Evolutionary conservation across 495 filamentous ascomycete species (phyloP), one percentile per base, ranked within the genome.

Genomic region (Penicillium bialowiezense): DNA sequence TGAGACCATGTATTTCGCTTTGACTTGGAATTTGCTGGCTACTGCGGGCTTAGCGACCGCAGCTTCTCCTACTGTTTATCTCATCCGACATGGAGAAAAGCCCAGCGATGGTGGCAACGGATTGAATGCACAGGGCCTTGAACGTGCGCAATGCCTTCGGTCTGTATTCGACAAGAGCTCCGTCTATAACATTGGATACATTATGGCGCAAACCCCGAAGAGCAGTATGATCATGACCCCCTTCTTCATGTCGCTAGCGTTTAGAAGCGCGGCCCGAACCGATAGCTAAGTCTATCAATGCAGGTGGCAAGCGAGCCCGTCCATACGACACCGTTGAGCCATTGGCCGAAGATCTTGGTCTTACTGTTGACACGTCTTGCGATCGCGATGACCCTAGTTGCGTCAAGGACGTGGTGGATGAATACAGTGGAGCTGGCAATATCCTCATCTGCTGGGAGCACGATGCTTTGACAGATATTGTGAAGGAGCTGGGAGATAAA

Each of bases 21-120:
- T 55, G 2, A 17, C 48, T 3, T 46, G 61, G 12, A 41, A 43
- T 19, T 23, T 69, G 14, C 41, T 72, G 24, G 53, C 62, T 1
- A 37, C 57, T 8, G 54, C 59, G 3, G 50, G 48, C 7, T 15
- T 66, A 1, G 48, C 35, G 15, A 21, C 50, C 29, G 38, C 47
- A 4, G 63, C 60, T 7, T 45, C 52, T 3, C 63, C 73, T 12
- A 76, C 64, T 0, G 67, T 82, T 23, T 82, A 81, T 53, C 54
- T 82, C 5, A 82, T 82, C 59, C 76, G 79, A 7, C 79, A 82
- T 52, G 79, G 78, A 51, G 79, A 82, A 56, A 82, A 82, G 62
- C 79, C 77, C 17, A 52, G 50, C 21, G 56, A 75, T 44, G 71
- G 70, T 24, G 61, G 54, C 8, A 60, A 63, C 29, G 78, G 77